Conservation (phyloP, 257 asterid genomes). For the Nicotiana tomentosiformis region DNA sequence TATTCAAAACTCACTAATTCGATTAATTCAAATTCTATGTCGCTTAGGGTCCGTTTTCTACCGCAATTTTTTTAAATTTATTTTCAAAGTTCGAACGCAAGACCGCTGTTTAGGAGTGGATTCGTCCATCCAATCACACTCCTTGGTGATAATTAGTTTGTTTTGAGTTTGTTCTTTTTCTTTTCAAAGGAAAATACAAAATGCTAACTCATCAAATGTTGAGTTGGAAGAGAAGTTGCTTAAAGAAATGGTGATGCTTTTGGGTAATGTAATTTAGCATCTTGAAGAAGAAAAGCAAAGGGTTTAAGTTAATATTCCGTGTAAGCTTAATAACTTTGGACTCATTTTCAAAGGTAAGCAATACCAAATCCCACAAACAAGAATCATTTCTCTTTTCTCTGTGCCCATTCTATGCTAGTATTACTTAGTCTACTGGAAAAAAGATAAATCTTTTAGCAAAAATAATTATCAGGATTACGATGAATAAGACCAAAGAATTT, state of each 20-base stretch:
- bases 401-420: background rate
- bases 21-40: background rate
- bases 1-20: background rate
- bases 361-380: conserved; percentile 19
- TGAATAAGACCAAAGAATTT: conserved; percentile 24
- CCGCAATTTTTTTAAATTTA: background rate
- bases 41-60: fast-evolving
- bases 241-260: conserved; percentile 33
- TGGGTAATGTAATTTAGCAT: conserved; percentile 5
- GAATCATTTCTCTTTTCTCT: conserved; percentile 18
- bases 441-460: background rate
- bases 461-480: background rate
- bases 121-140: background rate
- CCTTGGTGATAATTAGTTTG: background rate
- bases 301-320: conserved; percentile 28
- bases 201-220: background rate
- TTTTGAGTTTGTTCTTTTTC: background rate
- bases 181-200: background rate
- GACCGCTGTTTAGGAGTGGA: fast-evolving
- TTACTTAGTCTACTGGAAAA: conserved; percentile 2
- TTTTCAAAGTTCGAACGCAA: background rate
- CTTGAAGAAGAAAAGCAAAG: conserved; percentile 20
- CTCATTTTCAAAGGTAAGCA: conserved; percentile 41
- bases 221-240: conserved; percentile 25
- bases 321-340: conserved; percentile 32